Evolutionary conservation across 2,329 filamentous ascomycete genomes (phyloP), one percentile per base, ranked within the genome.

Genomic region (Phoma sp.): DNA sequence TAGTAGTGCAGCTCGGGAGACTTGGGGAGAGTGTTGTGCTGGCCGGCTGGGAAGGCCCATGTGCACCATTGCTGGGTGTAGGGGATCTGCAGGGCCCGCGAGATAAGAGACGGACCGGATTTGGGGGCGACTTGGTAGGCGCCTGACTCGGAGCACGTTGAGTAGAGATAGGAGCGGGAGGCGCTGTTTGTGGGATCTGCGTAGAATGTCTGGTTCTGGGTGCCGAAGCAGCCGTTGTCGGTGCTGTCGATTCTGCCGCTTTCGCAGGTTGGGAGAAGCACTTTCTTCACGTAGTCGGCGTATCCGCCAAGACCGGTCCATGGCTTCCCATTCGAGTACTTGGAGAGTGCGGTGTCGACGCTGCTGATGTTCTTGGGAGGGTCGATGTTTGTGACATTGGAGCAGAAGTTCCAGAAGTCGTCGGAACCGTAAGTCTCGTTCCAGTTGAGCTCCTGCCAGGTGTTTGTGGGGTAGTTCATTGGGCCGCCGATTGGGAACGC

Each of bases 371-470:
- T 76, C 24, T 69, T 72, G 0, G 81, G 77, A 0, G 80, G 72
- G 43, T 79, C 65, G 29, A 77, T 65, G 51, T 82, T 76, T 1
- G 82, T 82, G 39, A 84, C 75, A 48, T 83, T 84, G 8, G 71
- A 74, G 65, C 81, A 84, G 70, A 84, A 84, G 39, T 76, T 60
- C 68, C 78, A 84, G 64, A 84, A 84, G 61, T 84, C 80, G 4
- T 76, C 64, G 2, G 73, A 72, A 36, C 74, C 76, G 51, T 78
- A 76, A 0, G 57, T 71, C 7, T 72, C 68, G 31, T 72, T 65
- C 82, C 82, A 84, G 52, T 79, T 81, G 9, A 84, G 68, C 61
- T 84, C 82, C 69, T 84, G 82, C 82, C 82, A 84, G 4, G 82
- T 84, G 22, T 72, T 74, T 0, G 77, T 81, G 0, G 78, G 77